Conservation (phyloP, 2,329 filamentous ascomycete genomes). For the Beauveria caledonica region DNA sequence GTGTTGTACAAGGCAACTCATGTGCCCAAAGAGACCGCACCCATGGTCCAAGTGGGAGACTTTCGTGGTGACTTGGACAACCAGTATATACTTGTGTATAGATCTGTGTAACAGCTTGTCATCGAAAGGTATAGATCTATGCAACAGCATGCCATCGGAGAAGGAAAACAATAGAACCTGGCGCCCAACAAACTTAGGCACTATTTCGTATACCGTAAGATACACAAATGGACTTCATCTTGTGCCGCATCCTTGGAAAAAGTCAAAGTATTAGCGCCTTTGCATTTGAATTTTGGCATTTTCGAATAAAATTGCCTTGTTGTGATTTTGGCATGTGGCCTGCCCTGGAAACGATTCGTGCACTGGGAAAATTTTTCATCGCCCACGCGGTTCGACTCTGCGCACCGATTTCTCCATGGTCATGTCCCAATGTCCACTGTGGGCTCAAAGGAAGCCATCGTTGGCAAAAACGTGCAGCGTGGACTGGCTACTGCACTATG, state of each 20-base stretch:
- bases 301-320: neutral
- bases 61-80: too few relatives aligned
- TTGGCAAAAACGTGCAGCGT: conserved; percentile 7
- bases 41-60: too few relatives aligned
- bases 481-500: conserved; percentile 4
- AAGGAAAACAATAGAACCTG: too few relatives aligned
- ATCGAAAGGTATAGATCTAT: too few relatives aligned
- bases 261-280: neutral
- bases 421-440: neutral
- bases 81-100: too few relatives aligned
- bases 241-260: neutral
- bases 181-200: too few relatives aligned
- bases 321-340: neutral
- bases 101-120: too few relatives aligned
- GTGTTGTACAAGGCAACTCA: too few relatives aligned
- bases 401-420: neutral
- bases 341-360: neutral
- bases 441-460: neutral
- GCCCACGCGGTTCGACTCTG: neutral
- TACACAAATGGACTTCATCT: too few relatives aligned
- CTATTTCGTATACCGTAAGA: too few relatives aligned
- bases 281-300: neutral
- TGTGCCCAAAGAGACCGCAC: too few relatives aligned
- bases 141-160: too few relatives aligned
- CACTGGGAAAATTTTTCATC: neutral